Conservation (phyloP, 495 filamentous ascomycete genomes). For the Podospora pseudoanserina region DNA sequence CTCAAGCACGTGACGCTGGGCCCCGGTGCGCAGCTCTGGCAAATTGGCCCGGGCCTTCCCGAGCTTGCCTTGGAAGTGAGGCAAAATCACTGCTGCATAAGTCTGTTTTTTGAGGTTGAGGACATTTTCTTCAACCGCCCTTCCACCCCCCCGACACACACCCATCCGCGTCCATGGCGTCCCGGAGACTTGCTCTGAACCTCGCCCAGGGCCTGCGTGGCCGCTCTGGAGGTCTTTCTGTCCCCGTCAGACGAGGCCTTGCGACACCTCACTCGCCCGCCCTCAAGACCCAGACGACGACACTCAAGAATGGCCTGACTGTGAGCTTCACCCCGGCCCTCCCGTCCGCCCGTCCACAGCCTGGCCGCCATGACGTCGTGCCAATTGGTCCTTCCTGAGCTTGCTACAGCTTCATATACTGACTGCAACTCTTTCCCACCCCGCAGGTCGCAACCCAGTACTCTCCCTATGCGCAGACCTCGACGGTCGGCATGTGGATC, state of each 20-base stretch:
- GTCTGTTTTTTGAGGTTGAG: neutral
- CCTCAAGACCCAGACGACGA: slow-evolving; percentile 88
- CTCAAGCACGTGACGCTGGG: neutral
- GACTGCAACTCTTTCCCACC: slow-evolving; percentile 36
- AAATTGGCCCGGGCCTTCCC: neutral
- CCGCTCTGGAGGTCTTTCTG: slow-evolving; percentile 65
- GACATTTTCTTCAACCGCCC: neutral
- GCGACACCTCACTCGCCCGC: slow-evolving; percentile 67
- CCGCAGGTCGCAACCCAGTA: slow-evolving; percentile 90
- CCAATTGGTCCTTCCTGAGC: slow-evolving; percentile 30
- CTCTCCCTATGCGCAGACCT: slow-evolving; percentile 97
- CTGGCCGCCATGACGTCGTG: slow-evolving; percentile 1
- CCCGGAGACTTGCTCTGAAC: slow-evolving; percentile 85
- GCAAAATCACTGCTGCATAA: neutral
- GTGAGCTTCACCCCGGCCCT: slow-evolving; percentile 51
- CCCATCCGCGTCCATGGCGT: slow-evolving; percentile 80
- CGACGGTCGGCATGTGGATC: slow-evolving; percentile 98
- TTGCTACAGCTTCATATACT: slow-evolving; percentile 17
- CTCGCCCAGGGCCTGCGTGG: slow-evolving; percentile 81
- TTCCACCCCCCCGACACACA: slow-evolving; percentile 69
- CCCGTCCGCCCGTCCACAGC: neutral
- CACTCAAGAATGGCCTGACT: slow-evolving; percentile 93
- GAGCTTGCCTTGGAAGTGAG: neutral
- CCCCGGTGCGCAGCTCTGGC: neutral
- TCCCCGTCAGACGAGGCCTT: slow-evolving; percentile 74